These are phyloP conservation scores for Wallacemonas sp. DNA, from an alignment of 208 protist species.

Conservation along the genomic window DNA sequence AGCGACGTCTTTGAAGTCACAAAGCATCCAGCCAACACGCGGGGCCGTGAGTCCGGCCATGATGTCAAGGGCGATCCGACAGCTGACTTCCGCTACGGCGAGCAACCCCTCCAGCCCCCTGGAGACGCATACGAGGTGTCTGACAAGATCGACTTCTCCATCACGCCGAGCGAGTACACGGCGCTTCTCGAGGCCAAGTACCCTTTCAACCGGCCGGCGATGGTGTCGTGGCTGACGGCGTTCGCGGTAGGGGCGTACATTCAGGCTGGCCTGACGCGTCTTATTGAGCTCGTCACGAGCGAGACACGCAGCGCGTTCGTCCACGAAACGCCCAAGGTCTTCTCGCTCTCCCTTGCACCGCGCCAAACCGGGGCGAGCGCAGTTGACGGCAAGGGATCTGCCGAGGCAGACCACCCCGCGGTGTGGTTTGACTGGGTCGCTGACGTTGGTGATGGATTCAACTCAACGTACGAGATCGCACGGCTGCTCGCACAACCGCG, in stretches of 20 bases:
- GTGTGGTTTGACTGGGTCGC: constrained; percentile 57
- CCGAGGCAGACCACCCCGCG: background rate
- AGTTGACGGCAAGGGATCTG: background rate
- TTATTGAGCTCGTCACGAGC: constrained; percentile 67
- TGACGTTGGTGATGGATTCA: constrained; percentile 62
- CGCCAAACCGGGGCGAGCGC: background rate
- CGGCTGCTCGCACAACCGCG: constrained; percentile 37
- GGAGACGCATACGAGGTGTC: background rate
- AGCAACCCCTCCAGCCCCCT: background rate
- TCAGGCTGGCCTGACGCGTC: constrained; percentile 40
- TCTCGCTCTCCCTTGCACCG: constrained; percentile 36
- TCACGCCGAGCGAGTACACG: constrained; percentile 16
- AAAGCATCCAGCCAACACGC: background rate
- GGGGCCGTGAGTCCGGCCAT: background rate
- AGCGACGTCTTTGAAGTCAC: constrained; percentile 22
- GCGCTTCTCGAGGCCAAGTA: constrained; percentile 31
- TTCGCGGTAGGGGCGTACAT: constrained; percentile 67
- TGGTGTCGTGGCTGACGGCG: constrained; percentile 85
- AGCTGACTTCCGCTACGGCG: constrained; percentile 2
- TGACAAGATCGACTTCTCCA: constrained; percentile 18
- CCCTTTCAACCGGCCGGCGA: constrained; percentile 61
- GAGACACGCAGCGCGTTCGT: constrained; percentile 59
- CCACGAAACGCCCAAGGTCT: constrained; percentile 51
- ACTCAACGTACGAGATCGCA: constrained; percentile 54
- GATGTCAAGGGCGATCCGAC: background rate